Evolutionary conservation across 176 grass and related monocot species (phyloP).

Genomic region (Poa annua): DNA sequence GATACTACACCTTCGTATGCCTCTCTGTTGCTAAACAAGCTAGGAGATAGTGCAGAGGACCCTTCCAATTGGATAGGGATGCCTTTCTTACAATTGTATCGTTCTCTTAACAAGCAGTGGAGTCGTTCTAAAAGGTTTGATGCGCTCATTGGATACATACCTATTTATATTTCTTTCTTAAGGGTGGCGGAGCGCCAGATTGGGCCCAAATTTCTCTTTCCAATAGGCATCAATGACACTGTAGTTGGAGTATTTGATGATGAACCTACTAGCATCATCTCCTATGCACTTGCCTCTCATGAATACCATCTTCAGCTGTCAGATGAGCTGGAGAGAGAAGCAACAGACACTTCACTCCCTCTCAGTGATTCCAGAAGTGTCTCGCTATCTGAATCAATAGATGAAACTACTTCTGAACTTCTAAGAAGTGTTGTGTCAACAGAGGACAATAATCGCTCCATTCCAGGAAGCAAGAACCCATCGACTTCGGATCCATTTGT

Average conservation of each 20-base stretch:
- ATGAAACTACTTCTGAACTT: slow-evolving; percentile 67
- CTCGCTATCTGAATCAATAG: slow-evolving; percentile 62
- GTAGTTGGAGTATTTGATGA: slow-evolving; percentile 84
- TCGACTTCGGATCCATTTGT: slow-evolving; percentile 52
- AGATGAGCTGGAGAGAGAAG: slow-evolving; percentile 65
- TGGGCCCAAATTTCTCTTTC: slow-evolving; percentile 84
- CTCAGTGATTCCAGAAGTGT: slow-evolving; percentile 51
- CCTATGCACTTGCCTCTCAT: slow-evolving; percentile 73
- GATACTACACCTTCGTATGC: slow-evolving; percentile 54
- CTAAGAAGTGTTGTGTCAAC: slow-evolving; percentile 62
- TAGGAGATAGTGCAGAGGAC: slow-evolving; percentile 67
- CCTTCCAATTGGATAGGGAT: slow-evolving; percentile 59
- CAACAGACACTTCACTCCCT: slow-evolving; percentile 37
- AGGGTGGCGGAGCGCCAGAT: slow-evolving; percentile 56
- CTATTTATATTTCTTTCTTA: slow-evolving; percentile 60
- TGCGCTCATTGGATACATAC: slow-evolving; percentile 59
- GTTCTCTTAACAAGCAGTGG: slow-evolving; percentile 72
- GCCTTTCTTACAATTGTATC: slow-evolving; percentile 74
- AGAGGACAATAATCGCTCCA: slow-evolving; percentile 56
- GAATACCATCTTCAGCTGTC: slow-evolving; percentile 85
- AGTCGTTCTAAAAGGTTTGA: slow-evolving; percentile 61
- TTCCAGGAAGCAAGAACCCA: slow-evolving; percentile 54
- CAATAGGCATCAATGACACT: slow-evolving; percentile 83
- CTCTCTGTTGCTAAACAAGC: slow-evolving; percentile 58
- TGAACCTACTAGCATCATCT: slow-evolving; percentile 93